Evolutionary conservation across 116 monocot species (phyloP), one percentile per base, ranked within the genome.

Genomic region (Posidonia oceanica): DNA sequence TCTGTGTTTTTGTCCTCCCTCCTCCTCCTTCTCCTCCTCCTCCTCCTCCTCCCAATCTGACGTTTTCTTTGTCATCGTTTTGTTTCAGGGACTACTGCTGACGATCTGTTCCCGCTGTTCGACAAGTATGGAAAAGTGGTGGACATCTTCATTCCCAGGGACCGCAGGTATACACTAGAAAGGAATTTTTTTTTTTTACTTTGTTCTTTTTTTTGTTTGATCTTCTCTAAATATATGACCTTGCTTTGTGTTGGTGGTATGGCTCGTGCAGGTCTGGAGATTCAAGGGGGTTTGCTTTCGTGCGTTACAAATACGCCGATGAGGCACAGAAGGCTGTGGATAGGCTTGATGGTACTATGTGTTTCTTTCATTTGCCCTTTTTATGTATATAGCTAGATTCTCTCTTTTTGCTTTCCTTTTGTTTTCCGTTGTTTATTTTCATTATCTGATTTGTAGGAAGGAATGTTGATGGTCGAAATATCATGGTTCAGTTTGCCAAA

Each of bases 401-500:
- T 20, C 16, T 7, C 11, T 23, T 69, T n/a, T 14, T 17, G 3
- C 1, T 36, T 15, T 13, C 0, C 13, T 29, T 37, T 62, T 62
- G 0, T 37, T 62, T 20, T 11, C 14, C 36, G 2, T 29, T 62
- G 14, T 62, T 48, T 12, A 48, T 48, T 48, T 38, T 13, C 7
- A 1, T 21, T 15, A 14, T 56, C 37, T 56, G 22, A n/a, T 67
- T 51, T 52, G 54, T 39, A 98, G 98, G 98, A 53, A 82, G 90
- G 52, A 87, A 72, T 69, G 98, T 98, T 16, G 98, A 98, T 83
- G 93, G 98, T 2, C 75, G 98, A 39, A 77, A 87, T 12, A 98
- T 98, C 29, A 93, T 93, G 89, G 98, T 98, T 51, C 98, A 93
- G 64, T 98, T 98, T 84, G 98, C 98, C 0, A 98, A 98, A 61